A percentile compares a stretch with the other conserved stretches of the same genome.
phyloP scores from a whole-genome alignment of 306 rosid genomes.

The Sechiopsis laciniata region DNA sequence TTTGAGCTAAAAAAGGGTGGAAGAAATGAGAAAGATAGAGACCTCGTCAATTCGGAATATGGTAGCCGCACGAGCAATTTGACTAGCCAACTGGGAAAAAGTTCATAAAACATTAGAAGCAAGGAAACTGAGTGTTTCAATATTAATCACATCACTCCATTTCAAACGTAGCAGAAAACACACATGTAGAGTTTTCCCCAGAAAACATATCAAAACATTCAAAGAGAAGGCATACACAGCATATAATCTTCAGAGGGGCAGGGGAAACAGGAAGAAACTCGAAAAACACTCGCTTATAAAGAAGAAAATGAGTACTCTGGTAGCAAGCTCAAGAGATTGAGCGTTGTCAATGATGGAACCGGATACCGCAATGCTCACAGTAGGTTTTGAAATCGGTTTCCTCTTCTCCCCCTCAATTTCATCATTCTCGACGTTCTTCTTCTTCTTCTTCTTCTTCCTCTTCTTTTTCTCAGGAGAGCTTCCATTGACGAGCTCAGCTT shows the following conservation, averaged over 20 bases:
- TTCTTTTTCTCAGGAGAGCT: slow-evolving; percentile 17
- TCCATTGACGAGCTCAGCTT: slow-evolving; percentile 26
- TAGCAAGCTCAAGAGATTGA: slow-evolving; percentile 80
- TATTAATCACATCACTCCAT: too few species aligned
- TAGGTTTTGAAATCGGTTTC: slow-evolving; percentile 38
- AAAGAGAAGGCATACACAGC: not conserved
- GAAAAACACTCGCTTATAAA: too few species aligned
- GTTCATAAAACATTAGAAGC: not conserved
- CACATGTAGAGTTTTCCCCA: too few species aligned
- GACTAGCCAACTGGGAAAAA: slow-evolving; percentile 66
- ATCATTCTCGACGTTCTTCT: slow-evolving; percentile 17
- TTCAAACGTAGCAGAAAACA: too few species aligned
- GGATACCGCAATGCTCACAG: slow-evolving; percentile 69
- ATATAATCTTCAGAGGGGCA: not conserved
- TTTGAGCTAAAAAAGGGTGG: not conserved
- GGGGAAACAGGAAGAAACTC: not conserved
- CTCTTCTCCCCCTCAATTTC: slow-evolving; percentile 26
- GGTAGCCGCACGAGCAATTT: slow-evolving; percentile 92
- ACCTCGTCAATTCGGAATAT: slow-evolving; percentile 49
- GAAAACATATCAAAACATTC: too few species aligned
- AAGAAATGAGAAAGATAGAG: not conserved
- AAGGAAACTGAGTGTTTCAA: too few species aligned
- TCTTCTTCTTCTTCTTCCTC: slow-evolving; percentile 28
- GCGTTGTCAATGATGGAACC: slow-evolving; percentile 90
- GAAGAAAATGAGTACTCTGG: slow-evolving; percentile 44